A percentile compares a stretch with the other conserved stretches of the same genome.
Conservation (phyloP, 2,329 filamentous ascomycete species). For the Pseudopithomyces chartarum region DNA sequence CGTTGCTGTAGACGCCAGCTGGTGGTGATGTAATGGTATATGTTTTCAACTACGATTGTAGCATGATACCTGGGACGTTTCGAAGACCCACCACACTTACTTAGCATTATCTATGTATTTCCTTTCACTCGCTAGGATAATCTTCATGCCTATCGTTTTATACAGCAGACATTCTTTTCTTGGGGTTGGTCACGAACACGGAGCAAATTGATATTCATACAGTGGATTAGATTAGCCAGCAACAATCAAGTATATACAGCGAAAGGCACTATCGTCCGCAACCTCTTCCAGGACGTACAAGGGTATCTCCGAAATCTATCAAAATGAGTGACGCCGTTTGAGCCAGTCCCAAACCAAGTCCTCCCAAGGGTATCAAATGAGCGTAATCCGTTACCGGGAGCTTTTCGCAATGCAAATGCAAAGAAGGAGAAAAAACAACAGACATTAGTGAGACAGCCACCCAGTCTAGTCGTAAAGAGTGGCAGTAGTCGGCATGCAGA, state of each 20-base stretch:
- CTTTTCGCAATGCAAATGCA: background rate
- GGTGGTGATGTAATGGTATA: background rate
- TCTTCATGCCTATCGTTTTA: background rate
- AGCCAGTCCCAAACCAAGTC: background rate
- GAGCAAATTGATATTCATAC: background rate
- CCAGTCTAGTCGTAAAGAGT: background rate
- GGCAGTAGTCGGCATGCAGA: background rate
- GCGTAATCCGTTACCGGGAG: slow-evolving; percentile 6
- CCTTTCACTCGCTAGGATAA: background rate
- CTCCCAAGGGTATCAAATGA: background rate
- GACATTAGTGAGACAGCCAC: background rate
- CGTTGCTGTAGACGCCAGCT: background rate
- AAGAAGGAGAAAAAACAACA: background rate
- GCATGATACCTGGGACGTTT: background rate
- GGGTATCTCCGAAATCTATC: background rate
- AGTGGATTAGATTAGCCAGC: background rate
- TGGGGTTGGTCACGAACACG: background rate
- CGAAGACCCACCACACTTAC: background rate
- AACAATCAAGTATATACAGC: background rate
- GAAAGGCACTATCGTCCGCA: background rate
- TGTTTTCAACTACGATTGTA: background rate
- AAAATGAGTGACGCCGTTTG: slow-evolving; percentile 2
- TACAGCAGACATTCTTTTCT: background rate
- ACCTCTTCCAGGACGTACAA: background rate
- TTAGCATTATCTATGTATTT: background rate